These are phyloP conservation scores for Austroboletus novae-zelandiae DNA, from an alignment of 1,284 basidiomycete species.

Conservation along the genomic window DNA sequence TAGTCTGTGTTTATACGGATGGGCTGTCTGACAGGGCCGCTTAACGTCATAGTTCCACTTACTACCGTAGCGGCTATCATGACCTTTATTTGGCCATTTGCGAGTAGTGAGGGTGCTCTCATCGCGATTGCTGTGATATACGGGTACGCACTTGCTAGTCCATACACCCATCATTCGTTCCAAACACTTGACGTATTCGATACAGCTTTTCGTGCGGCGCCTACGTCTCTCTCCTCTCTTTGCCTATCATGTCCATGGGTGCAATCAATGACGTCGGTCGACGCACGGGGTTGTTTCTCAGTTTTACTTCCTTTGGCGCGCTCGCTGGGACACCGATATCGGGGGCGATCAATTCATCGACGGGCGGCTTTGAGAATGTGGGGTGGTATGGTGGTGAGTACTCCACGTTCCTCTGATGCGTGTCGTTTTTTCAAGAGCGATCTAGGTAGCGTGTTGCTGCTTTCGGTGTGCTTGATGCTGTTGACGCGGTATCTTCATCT, in stretches of 20 bases:
- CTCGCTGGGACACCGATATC: constrained; percentile 49
- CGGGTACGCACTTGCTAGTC: constrained; percentile 34
- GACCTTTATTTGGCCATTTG: constrained; percentile 48
- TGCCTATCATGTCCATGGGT: constrained; percentile 61
- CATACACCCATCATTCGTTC: not conserved
- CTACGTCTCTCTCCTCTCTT: constrained; percentile 52
- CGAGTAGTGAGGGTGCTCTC: constrained; percentile 28
- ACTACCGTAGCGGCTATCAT: constrained; percentile 37
- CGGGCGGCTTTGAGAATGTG: constrained; percentile 36
- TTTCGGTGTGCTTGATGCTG: constrained; percentile 26
- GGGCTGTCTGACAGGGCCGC: constrained; percentile 33
- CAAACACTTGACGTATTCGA: constrained; percentile 29
- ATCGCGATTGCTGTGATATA: constrained; percentile 42
- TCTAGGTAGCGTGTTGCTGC: constrained; percentile 29
- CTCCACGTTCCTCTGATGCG: constrained; percentile 28
- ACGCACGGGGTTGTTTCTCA: constrained; percentile 57
- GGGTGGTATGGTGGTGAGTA: constrained; percentile 47
- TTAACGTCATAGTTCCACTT: constrained; percentile 46
- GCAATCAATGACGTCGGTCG: constrained; percentile 57
- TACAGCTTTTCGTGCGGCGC: constrained; percentile 56
- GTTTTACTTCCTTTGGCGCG: constrained; percentile 45
- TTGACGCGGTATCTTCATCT: constrained; percentile 27
- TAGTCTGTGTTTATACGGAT: not conserved
- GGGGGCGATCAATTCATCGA: constrained; percentile 42
- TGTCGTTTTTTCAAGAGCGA: not conserved